Evolutionary conservation across 208 protist genomes (phyloP), one percentile per base, ranked within the genome.

Genomic region (Acanthamoeba royreba): DNA sequence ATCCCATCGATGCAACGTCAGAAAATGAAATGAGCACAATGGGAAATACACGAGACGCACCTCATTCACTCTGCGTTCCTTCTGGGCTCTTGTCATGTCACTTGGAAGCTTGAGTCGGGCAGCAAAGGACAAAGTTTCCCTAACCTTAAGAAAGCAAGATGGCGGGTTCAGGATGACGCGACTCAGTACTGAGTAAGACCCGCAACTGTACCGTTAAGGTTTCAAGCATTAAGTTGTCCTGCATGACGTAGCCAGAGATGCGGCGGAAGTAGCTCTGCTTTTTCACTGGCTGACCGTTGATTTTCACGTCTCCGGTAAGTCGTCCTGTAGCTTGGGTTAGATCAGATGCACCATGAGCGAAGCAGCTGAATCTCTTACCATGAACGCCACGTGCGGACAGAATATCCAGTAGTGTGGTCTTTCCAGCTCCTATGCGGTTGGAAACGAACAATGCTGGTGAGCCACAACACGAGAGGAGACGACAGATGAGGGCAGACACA

Each of bases 391-490:
- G 40, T 17, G 17, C 31, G 38, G 83, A 15, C 31, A 93, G 46
- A 1, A 58, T 40, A 35, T 93, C 88, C 5, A 93, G 35, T 1
- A 93, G 42, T 46, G 88, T 93, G 2, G 88, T 93, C 69, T 93
- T 93, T 11, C 88, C 88, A 46, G 63, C 58, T 28, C 88, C 88
- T 93, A 61, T 7, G 49, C 4, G 55, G 55, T 66, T 66, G 33
- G 55, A 5, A n/a, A n/a, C n/a, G n/a, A n/a, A n/a, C n/a, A n/a
- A n/a, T n/a, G n/a, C n/a, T n/a, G n/a, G n/a, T n/a, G n/a, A n/a
- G n/a, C n/a, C n/a, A n/a, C n/a, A n/a, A n/a, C n/a, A n/a, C n/a
- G n/a, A n/a, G n/a, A n/a, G n/a, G n/a, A n/a, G n/a, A n/a, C n/a
- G n/a, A n/a, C n/a, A 55, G 13, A 19, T 55, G 9, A 25, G n/a